Percentiles rank a stretch among this genome's conserved stretches.
phyloP scores from a whole-genome alignment of 1,284 basidiomycete species.

The Ganoderma lucidum region DNA sequence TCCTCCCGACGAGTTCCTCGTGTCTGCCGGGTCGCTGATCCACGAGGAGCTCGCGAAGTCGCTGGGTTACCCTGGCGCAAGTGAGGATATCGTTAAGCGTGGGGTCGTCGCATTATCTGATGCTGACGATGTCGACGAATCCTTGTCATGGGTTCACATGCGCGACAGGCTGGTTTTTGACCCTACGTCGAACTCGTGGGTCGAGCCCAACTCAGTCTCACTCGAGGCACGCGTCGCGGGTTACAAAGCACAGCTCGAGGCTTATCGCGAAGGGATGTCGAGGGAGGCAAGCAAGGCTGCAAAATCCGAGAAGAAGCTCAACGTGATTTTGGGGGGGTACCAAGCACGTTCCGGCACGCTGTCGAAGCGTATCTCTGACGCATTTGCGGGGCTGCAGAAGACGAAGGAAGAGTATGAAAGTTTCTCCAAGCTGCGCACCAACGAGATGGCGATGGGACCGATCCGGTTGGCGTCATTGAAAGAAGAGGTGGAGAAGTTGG shows the following conservation, averaged over 20 bases:
- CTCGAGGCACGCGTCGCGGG: conserved; percentile 70
- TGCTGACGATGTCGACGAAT: conserved; percentile 65
- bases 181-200: conserved; percentile 67
- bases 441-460: conserved; percentile 81
- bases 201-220: conserved; percentile 67
- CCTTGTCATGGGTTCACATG: conserved; percentile 72
- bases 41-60: conserved; percentile 82
- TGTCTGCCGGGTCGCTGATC: conserved; percentile 75
- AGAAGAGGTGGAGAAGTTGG: conserved; percentile 86
- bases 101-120: conserved; percentile 71
- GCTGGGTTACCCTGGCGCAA: conserved; percentile 89
- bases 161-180: conserved; percentile 73
- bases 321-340: conserved; percentile 91
- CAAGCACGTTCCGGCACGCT: conserved; percentile 80
- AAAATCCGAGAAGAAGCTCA: conserved; percentile 94
- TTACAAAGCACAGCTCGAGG: conserved; percentile 67
- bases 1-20: conserved; percentile 83
- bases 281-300: conserved; percentile 82
- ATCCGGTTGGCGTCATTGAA: conserved; percentile 76
- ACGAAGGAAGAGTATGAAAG: conserved; percentile 78
- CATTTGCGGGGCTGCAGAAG: conserved; percentile 76
- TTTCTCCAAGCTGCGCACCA: conserved; percentile 75
- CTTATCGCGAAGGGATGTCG: conserved; percentile 80
- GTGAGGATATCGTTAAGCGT: conserved; percentile 78
- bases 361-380: conserved; percentile 68